Percentiles rank a stretch among this genome's conserved stretches.
Conservation (phyloP, 305 asterid species). For the Fraxinus dipetala region DNA sequence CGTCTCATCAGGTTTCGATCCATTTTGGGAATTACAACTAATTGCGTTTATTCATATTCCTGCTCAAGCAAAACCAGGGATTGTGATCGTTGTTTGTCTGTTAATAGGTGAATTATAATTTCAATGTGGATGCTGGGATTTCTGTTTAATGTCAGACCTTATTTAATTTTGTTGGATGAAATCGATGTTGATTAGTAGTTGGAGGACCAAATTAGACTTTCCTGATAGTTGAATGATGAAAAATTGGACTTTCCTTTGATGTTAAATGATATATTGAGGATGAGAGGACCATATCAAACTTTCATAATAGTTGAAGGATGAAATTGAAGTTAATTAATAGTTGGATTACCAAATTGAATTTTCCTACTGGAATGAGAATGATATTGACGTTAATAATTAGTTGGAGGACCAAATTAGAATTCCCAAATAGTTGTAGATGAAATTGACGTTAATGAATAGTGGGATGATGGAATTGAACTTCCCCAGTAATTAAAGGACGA, state of each 20-base stretch:
- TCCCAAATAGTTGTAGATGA: too few species aligned
- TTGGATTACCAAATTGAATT: not conserved
- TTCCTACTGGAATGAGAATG: too few species aligned
- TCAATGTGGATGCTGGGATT: conserved; percentile 30
- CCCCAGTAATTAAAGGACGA: too few species aligned
- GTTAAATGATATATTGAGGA: too few species aligned
- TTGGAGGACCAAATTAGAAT: too few species aligned
- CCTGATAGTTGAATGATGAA: not conserved
- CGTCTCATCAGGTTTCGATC: conserved; percentile 68
- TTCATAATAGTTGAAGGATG: not conserved
- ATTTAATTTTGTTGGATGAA: not conserved
- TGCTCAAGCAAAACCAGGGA: conserved; percentile 73
- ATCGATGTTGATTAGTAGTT: too few species aligned
- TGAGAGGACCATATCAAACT: too few species aligned
- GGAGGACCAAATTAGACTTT: not conserved
- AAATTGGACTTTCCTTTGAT: too few species aligned
- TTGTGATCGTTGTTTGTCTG: conserved; percentile 94
- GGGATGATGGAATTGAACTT: too few species aligned
- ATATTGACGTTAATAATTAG: too few species aligned
- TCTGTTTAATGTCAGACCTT: conserved; percentile 52
- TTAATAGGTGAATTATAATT: conserved; percentile 65
- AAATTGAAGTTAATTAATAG: too few species aligned
- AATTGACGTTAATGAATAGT: too few species aligned
- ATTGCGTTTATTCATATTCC: conserved; percentile 52
- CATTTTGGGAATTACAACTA: not conserved